Evolutionary conservation across 257 asterid species (phyloP), one percentile per base, ranked within the genome.

Genomic region (Eucommia ulmoides): DNA sequence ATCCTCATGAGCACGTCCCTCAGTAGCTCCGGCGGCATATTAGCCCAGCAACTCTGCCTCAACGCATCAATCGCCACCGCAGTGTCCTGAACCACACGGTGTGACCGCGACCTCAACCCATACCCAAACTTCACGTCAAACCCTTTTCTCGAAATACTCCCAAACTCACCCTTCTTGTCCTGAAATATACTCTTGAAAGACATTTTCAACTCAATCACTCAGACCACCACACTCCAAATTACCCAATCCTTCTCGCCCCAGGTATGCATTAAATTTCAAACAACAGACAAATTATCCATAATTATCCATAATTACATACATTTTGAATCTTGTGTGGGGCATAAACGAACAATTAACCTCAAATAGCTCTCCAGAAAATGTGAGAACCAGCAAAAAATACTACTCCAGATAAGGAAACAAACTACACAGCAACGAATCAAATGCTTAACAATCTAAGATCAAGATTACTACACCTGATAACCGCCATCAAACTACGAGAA

Each of bases 41-140:
- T 80, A 15, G 94, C 93, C 96, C 98, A 91, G 56, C 92, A 78
- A 58, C 94, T 85, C 75, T 80, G 98, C 88, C 71, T 67, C 58
- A 91, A 63, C 59, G 84, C 93, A 79, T 91, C 95, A 0, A 75
- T 49, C 42, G 73, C 69, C 19, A 44, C 64, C 58, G 67, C 23
- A 52, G 55, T 69, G 54, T 81, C 92, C 72, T 59, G 74, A 59
- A 74, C 67, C 35, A 54, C 69, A 41, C 73, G 50, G 17, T 62
- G 76, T 22, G 87, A 78, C 72, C 80, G 66, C 1, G 86, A 78
- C 72, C 77, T 68, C 70, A 66, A 48, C 7, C 75, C 71, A 42
- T 64, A 60, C 12, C 72, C 62, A 62, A 71, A 69, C 62, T 68
- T 66, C 50, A 55, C 73, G 2, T 66, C 78, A 56, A 71, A 71